phyloP scores from a whole-genome alignment of 192 early-diverging fungal species.

The Backusella tarrabulga region DNA sequence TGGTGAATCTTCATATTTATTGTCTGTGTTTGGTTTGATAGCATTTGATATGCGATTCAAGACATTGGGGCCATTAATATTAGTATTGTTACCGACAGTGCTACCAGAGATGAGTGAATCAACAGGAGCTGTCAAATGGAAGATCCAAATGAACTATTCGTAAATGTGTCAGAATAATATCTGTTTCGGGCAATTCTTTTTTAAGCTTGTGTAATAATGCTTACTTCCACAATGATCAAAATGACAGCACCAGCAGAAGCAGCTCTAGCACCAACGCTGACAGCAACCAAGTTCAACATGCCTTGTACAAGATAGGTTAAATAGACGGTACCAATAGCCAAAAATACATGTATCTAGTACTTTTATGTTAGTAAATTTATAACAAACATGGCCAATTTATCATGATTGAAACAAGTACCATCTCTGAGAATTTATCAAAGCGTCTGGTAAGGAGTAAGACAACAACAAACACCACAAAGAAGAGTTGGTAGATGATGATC shows the following conservation, averaged over 20 bases:
- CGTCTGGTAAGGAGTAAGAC: not conserved
- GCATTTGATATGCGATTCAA: not conserved
- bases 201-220: not conserved
- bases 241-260: constrained; percentile 28
- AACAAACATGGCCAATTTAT: not conserved
- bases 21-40: not conserved
- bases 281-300: not conserved
- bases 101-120: constrained; percentile 41
- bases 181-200: not conserved
- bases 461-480: constrained; percentile 16
- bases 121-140: constrained; percentile 61
- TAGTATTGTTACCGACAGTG: not conserved
- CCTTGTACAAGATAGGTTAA: constrained; percentile 15
- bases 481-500: constrained; percentile 29
- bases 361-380: not conserved
- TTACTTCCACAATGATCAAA: constrained; percentile 34
- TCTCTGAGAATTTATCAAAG: not conserved
- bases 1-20: not conserved
- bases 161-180: not conserved
- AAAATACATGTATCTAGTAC: constrained; percentile 19
- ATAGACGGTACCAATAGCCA: constrained; percentile 24
- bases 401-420: not conserved
- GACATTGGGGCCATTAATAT: constrained; percentile 7
- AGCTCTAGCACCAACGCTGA: constrained; percentile 11
- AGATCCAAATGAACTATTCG: constrained; percentile 60